phyloP scores from a whole-genome alignment of 2,329 filamentous ascomycete species.

The Karstenula rhodostoma region DNA sequence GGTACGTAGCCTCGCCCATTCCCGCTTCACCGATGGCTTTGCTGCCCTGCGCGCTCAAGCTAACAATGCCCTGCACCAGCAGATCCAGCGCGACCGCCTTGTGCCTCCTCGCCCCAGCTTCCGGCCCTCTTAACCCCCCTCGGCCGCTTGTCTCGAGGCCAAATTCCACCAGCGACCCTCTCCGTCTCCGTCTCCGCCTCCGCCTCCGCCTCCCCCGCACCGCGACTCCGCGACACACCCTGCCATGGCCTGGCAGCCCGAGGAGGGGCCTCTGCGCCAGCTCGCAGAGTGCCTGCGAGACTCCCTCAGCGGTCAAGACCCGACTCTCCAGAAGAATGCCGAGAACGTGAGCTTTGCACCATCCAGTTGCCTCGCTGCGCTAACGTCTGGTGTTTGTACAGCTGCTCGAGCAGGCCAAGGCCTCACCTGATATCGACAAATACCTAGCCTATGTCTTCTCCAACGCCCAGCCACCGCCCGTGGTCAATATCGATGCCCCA shows the following conservation, averaged over 20 bases:
- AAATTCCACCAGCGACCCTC: slow-evolving; percentile 1
- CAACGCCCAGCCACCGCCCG: slow-evolving; percentile 68
- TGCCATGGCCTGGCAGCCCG: slow-evolving; percentile 90
- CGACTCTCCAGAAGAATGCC: slow-evolving; percentile 83
- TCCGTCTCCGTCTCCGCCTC: slow-evolving; percentile 18
- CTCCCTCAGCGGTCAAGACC: slow-evolving; percentile 86
- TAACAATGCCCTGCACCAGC: slow-evolving; percentile 42
- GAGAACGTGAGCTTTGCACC: slow-evolving; percentile 72
- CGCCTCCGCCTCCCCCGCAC: slow-evolving; percentile 21
- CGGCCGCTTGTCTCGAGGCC: slow-evolving; percentile 14
- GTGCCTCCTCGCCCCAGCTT: slow-evolving; percentile 20
- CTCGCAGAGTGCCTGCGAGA: slow-evolving; percentile 89
- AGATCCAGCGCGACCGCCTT: slow-evolving; percentile 36
- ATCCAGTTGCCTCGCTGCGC: slow-evolving; percentile 25
- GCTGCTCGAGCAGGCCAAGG: slow-evolving; percentile 92
- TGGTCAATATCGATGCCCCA: slow-evolving; percentile 64
- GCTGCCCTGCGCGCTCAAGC: slow-evolving; percentile 30
- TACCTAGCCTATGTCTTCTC: slow-evolving; percentile 93
- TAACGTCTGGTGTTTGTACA: slow-evolving; percentile 52
- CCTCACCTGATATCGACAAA: slow-evolving; percentile 93
- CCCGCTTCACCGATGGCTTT: slow-evolving; percentile 32
- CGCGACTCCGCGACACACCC: slow-evolving; percentile 19
- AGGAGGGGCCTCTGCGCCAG: slow-evolving; percentile 86
- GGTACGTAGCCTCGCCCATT: slow-evolving; percentile 39
- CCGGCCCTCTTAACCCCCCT: slow-evolving; percentile 14